Conservation (phyloP, 768 basidiomycete genomes). For the Phlebiopsis flavidoalba region DNA sequence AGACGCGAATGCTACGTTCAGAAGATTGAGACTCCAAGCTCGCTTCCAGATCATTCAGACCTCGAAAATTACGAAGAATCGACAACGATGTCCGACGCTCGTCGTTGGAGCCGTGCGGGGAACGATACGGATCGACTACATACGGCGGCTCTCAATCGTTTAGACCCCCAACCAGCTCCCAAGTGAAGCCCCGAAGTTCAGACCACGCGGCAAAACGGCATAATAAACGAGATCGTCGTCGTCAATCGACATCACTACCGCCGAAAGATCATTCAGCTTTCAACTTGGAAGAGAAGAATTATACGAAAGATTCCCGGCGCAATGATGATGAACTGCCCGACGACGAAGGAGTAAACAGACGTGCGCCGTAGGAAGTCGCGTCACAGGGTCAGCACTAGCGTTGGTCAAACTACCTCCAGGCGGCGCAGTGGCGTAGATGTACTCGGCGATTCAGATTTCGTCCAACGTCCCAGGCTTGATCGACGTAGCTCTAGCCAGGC, state of each 20-base stretch:
- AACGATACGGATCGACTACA: neutral
- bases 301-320: neutral
- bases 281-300: neutral
- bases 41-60: neutral
- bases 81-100: neutral
- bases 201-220: neutral
- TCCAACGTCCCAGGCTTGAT: neutral
- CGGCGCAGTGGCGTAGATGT: neutral
- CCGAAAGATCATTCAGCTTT: neutral
- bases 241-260: neutral
- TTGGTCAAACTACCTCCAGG: neutral
- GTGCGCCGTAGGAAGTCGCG: neutral
- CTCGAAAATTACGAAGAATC: neutral
- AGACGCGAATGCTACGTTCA: neutral
- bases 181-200: neutral
- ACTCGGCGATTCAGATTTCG: neutral
- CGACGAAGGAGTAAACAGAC: neutral
- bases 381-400: conserved; percentile 7
- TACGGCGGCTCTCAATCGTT: neutral
- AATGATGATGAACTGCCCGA: neutral
- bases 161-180: neutral
- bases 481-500: neutral
- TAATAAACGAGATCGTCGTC: neutral
- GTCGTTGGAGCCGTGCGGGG: neutral
- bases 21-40: neutral